Percentiles rank a stretch among this genome's conserved stretches.
phyloP scores from a whole-genome alignment of 2,329 filamentous ascomycete genomes.

The Phaeosphaeriaceae sp. region DNA sequence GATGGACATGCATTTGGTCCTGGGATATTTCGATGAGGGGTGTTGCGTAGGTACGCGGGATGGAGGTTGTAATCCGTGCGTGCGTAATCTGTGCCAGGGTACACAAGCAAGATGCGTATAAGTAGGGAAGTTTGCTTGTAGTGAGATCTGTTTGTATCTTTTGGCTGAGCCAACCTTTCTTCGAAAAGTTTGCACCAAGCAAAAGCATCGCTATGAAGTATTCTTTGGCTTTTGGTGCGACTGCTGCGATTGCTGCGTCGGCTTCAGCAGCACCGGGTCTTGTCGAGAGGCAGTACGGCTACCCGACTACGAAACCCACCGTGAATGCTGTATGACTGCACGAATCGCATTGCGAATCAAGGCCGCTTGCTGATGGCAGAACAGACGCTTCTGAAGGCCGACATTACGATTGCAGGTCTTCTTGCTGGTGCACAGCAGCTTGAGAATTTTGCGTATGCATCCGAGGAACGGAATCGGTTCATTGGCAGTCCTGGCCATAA shows the following conservation, averaged over 20 bases:
- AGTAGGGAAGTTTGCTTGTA: neutral
- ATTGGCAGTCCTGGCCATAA: conserved; percentile 49
- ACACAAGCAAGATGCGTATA: neutral
- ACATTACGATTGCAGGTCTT: conserved; percentile 36
- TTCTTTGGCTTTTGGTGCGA: conserved; percentile 28
- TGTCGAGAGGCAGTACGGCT: conserved; percentile 11
- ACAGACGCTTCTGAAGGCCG: conserved; percentile 36
- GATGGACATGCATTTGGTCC: neutral
- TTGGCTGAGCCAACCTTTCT: neutral
- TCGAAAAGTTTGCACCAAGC: neutral
- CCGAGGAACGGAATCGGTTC: conserved; percentile 45
- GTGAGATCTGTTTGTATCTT: neutral
- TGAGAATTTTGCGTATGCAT: conserved; percentile 48
- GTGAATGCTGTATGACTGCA: conserved; percentile 28
- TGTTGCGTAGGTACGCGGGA: neutral
- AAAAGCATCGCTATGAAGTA: conserved; percentile 21
- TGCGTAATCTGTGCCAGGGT: neutral
- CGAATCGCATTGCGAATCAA: neutral
- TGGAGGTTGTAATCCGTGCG: neutral
- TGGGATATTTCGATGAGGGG: neutral
- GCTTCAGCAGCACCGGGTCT: conserved; percentile 22
- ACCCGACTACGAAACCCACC: conserved; percentile 20
- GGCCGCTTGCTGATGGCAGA: conserved; percentile 9
- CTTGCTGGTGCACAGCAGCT: conserved; percentile 40
- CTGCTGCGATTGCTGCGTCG: conserved; percentile 27